Conservation (phyloP, 805 yeast genomes). For the Monosporozyma servazzii region DNA sequence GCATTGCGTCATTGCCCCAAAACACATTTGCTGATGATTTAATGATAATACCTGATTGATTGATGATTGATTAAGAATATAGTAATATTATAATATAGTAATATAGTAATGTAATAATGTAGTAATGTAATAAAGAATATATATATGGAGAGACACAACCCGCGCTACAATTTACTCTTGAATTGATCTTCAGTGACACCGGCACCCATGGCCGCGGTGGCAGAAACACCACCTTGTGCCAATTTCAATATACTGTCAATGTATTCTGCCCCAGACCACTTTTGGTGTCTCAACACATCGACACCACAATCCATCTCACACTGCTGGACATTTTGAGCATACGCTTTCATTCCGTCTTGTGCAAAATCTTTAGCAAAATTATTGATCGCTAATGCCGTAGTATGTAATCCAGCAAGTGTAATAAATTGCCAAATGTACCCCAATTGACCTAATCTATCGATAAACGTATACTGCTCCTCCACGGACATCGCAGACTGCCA, state of each 20-base stretch:
- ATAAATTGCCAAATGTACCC: slow-evolving; percentile 98
- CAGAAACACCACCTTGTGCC: slow-evolving; percentile 88
- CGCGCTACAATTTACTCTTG: slow-evolving; percentile 31
- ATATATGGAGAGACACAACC: neutral
- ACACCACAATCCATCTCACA: slow-evolving; percentile 83
- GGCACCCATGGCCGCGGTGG: slow-evolving; percentile 97
- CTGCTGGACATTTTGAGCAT: slow-evolving; percentile 79
- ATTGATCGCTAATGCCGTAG: slow-evolving; percentile 87
- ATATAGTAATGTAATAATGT: neutral
- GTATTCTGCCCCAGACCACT: slow-evolving; percentile 98
- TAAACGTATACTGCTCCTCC: slow-evolving; percentile 83
- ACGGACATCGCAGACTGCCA: slow-evolving; percentile 92
- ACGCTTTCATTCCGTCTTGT: slow-evolving; percentile 87
- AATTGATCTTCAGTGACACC: slow-evolving; percentile 98
- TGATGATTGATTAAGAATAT: too few relatives aligned
- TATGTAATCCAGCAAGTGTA: slow-evolving; percentile 93
- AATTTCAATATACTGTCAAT: slow-evolving; percentile 82
- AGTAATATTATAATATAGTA: too few relatives aligned
- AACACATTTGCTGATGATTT: too few relatives aligned
- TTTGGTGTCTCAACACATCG: slow-evolving; percentile 95
- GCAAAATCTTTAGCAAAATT: slow-evolving; percentile 72
- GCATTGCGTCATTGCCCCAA: too few relatives aligned
- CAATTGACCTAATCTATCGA: slow-evolving; percentile 71
- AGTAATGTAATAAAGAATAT: too few relatives aligned
- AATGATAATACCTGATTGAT: too few relatives aligned